Evolutionary conservation across 2,329 filamentous ascomycete species (phyloP).

Genomic region (Ceratocystis albifundus): DNA sequence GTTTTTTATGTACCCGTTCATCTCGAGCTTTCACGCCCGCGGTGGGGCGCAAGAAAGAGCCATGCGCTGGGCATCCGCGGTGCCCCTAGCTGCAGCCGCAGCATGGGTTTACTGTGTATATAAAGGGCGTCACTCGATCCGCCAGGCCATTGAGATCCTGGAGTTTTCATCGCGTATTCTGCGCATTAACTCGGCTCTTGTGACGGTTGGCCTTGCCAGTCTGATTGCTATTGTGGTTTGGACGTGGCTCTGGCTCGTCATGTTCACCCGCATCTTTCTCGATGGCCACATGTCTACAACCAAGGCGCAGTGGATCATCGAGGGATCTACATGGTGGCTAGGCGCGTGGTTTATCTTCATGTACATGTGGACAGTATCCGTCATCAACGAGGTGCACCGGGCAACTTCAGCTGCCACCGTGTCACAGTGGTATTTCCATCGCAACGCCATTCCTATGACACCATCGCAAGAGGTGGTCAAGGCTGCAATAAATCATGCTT

Average conservation of each 20-base stretch:
- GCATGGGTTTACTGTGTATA: conserved; percentile 77
- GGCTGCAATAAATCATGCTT: conserved; percentile 70
- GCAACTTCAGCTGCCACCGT: conserved; percentile 89
- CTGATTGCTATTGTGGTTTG: conserved; percentile 67
- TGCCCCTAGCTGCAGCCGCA: conserved; percentile 61
- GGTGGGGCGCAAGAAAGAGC: conserved; percentile 77
- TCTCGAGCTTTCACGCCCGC: conserved; percentile 77
- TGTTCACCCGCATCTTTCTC: conserved; percentile 93
- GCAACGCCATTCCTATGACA: conserved; percentile 65
- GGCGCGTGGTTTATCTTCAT: conserved; percentile 85
- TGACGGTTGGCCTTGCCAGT: conserved; percentile 70
- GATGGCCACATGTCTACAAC: conserved; percentile 67
- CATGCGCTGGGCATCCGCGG: conserved; percentile 76
- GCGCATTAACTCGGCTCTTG: conserved; percentile 68
- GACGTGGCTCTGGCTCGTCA: conserved; percentile 93
- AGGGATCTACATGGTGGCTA: conserved; percentile 85
- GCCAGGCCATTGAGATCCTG: conserved; percentile 74
- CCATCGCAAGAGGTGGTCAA: conserved; percentile 70
- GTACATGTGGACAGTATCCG: conserved; percentile 87
- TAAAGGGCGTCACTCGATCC: conserved; percentile 66
- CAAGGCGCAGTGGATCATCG: conserved; percentile 61
- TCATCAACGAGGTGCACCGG: conserved; percentile 79
- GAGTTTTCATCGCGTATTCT: conserved; percentile 88
- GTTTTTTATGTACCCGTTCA: conserved; percentile 82
- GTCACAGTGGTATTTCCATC: conserved; percentile 98